These are phyloP conservation scores for Chrysanthemum makinoi DNA, from an alignment of 129 eudicot species.

Conservation along the genomic window DNA sequence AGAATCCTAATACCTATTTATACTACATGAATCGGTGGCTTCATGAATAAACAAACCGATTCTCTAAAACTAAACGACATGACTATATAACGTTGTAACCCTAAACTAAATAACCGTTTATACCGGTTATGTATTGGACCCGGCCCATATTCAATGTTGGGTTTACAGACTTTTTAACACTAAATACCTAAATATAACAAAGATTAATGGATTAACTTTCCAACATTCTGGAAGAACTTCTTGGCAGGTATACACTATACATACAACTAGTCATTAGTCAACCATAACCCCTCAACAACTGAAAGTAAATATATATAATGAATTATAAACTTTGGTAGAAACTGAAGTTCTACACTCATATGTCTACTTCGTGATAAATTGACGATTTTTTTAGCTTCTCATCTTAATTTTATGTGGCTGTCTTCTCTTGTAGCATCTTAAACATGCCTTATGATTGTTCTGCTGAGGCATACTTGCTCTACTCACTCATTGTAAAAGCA, in stretches of 20 bases:
- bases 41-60: no score
- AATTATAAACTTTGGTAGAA: neutral
- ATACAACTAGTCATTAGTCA: neutral
- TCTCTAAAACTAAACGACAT: no score
- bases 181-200: no score
- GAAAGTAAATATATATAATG: neutral
- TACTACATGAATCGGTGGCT: no score
- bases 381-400: neutral
- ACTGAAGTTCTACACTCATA: no score
- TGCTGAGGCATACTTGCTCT: constrained; percentile 83
- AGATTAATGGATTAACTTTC: no score
- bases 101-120: no score
- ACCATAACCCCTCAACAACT: neutral
- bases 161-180: no score
- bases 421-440: constrained; percentile 52
- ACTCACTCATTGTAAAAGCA: constrained; percentile 78
- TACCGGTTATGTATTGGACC: no score
- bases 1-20: no score
- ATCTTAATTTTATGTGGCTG: constrained; percentile 1
- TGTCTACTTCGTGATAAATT: neutral
- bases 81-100: no score
- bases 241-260: constrained; percentile 51
- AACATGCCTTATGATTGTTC: constrained; percentile 78
- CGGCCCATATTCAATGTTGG: no score
- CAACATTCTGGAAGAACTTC: constrained; percentile 93